phyloP scores from a whole-genome alignment of 1,139 yeast genomes.

The Yamadazyma epiphylla region DNA sequence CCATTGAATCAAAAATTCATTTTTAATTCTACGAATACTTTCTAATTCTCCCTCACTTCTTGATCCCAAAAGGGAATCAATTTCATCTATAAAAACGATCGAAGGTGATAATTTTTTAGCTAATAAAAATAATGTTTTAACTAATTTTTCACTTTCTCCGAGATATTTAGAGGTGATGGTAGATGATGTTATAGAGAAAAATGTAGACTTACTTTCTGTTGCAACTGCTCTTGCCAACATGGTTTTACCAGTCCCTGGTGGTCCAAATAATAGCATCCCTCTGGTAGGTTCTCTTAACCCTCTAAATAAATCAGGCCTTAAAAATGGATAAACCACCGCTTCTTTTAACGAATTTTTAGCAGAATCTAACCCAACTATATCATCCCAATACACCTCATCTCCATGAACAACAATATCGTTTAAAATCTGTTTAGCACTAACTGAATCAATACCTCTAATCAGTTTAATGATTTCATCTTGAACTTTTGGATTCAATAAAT shows the following conservation, averaged over 20 bases:
- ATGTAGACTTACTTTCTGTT: conserved; percentile 91
- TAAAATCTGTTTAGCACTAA: conserved; percentile 60
- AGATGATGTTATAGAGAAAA: conserved; percentile 89
- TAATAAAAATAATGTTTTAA: conserved; percentile 78
- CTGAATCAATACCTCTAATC: conserved; percentile 39
- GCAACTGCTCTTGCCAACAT: conserved; percentile 98
- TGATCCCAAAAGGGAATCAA: conserved; percentile 83
- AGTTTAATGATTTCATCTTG: conserved; percentile 48
- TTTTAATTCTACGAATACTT: conserved; percentile 85
- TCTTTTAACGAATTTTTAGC: conserved; percentile 91
- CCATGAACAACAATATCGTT: conserved; percentile 92
- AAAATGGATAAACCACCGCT: conserved; percentile 93
- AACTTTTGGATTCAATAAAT: conserved; percentile 54
- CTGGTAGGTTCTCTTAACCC: conserved; percentile 95
- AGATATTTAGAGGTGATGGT: conserved; percentile 86
- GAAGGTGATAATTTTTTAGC: conserved; percentile 90
- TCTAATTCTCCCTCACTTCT: conserved; percentile 91
- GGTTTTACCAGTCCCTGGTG: conserved; percentile 98
- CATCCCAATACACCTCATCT: conserved; percentile 96
- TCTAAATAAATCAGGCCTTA: conserved; percentile 86
- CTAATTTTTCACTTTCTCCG: conserved; percentile 94
- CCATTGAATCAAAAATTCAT: conserved; percentile 95
- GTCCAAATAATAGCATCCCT: conserved; percentile 95
- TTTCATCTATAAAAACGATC: conserved; percentile 93
- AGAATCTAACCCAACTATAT: conserved; percentile 87